These are phyloP conservation scores for Serendipita vermifera DNA, from an alignment of 768 basidiomycete species.

Conservation along the genomic window DNA sequence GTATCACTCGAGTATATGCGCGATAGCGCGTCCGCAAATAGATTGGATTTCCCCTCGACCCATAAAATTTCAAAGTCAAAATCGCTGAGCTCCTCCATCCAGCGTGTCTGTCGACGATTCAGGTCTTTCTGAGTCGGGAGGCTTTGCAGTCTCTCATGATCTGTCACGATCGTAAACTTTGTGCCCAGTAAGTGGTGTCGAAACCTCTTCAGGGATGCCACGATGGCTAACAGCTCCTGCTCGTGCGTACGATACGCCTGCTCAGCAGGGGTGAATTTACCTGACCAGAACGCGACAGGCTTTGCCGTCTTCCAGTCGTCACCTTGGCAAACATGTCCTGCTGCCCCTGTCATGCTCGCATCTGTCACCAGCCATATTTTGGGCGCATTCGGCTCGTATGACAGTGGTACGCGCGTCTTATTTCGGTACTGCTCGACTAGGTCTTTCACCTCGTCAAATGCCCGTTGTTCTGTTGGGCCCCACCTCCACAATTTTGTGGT, in stretches of 20 bases:
- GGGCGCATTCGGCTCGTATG: slow-evolving; percentile 17
- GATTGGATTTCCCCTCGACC: slow-evolving; percentile 24
- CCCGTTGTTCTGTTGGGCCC: slow-evolving; percentile 2
- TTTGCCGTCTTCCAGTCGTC: slow-evolving; percentile 19
- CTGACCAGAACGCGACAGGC: slow-evolving; percentile 26
- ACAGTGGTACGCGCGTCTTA: background rate
- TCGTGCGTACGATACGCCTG: slow-evolving; percentile 32
- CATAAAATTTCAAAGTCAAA: slow-evolving; percentile 25
- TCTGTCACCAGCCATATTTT: slow-evolving; percentile 24
- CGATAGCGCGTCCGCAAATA: slow-evolving; percentile 22
- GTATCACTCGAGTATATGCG: slow-evolving; percentile 12
- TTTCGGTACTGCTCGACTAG: slow-evolving; percentile 5
- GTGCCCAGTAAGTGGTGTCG: slow-evolving; percentile 23
- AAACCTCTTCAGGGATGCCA: slow-evolving; percentile 22
- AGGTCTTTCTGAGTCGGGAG: slow-evolving; percentile 25
- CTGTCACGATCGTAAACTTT: slow-evolving; percentile 22
- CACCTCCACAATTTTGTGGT: background rate
- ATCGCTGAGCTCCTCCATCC: slow-evolving; percentile 27
- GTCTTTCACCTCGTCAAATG: slow-evolving; percentile 12
- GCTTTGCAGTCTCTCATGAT: slow-evolving; percentile 24
- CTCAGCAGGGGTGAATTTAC: slow-evolving; percentile 27
- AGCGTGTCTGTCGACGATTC: slow-evolving; percentile 25
- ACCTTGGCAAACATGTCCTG: slow-evolving; percentile 23
- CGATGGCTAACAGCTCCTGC: slow-evolving; percentile 27
- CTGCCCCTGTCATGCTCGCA: slow-evolving; percentile 22